A percentile compares a stretch with the other conserved stretches of the same genome.
Evolutionary conservation across 1,139 yeast species (phyloP).

Genomic region (Suhomyces choctaworum): DNA sequence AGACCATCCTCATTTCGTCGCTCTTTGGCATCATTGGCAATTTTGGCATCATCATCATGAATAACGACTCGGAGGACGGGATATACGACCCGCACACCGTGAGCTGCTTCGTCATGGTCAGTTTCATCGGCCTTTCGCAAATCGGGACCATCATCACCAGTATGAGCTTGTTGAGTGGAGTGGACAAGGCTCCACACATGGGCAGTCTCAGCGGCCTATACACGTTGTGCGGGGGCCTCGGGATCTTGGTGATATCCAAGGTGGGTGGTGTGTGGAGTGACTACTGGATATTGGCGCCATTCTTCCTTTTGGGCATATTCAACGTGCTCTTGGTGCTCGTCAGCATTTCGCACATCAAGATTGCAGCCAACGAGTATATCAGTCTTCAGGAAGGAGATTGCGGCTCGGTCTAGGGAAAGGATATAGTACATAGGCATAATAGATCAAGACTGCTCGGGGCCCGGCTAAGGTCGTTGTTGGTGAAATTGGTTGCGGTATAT

Average conservation of each 20-base stretch:
- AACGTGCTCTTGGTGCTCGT: constrained; percentile 26
- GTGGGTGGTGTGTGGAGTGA: constrained; percentile 66
- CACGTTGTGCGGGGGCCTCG: constrained; percentile 68
- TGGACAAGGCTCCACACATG: constrained; percentile 32
- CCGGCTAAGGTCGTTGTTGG: too few relatives aligned
- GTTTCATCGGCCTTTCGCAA: constrained; percentile 45
- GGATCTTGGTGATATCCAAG: constrained; percentile 58
- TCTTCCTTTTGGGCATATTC: constrained; percentile 52
- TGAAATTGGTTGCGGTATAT: too few relatives aligned
- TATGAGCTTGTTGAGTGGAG: constrained; percentile 42
- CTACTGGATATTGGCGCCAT: constrained; percentile 59
- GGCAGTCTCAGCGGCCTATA: constrained; percentile 73
- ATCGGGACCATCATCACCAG: constrained; percentile 59
- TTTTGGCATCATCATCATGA: constrained; percentile 29
- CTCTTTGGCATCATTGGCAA: constrained; percentile 39
- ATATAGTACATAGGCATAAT: too few relatives aligned
- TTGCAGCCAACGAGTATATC: too few relatives aligned
- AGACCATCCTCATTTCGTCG: constrained; percentile 24
- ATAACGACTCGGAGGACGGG: constrained; percentile 14
- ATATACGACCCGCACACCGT: constrained; percentile 39
- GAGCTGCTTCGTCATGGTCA: constrained; percentile 32
- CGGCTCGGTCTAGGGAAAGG: too few relatives aligned
- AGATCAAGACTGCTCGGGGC: too few relatives aligned
- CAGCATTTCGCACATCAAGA: constrained; percentile 2
- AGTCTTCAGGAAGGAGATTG: too few relatives aligned